Evolutionary conservation across 345 rosid species (phyloP), one percentile per base, ranked within the genome.

Genomic region (Eutrema yunnanense): DNA sequence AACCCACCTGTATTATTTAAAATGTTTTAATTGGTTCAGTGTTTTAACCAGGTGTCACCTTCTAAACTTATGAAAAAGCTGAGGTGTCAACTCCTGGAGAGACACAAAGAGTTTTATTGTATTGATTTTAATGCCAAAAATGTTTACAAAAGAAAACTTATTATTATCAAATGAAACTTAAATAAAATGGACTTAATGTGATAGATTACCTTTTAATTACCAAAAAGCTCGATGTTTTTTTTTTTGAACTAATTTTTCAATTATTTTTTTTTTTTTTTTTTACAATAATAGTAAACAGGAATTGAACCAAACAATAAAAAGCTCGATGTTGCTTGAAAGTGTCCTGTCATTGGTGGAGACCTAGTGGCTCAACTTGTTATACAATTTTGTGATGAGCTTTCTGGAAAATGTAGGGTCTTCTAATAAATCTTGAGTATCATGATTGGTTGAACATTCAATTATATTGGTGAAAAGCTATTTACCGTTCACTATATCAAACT

Each of bases 341-440:
- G 53, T 62, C 68, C 26, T 61, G 44, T 51, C 61, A 12, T 30
- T 61, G 59, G 67, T 60, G 51, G 68, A 41, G 61, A 50, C 29
- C 66, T 41, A 61, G 53, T 71, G 68, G 51, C 43, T 61, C 62
- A 51, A 71, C 74, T 60, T 60, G 60, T 60, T 51, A 30, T 27
- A 41, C 9, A 49, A 22, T 29, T 60, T 41, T 62, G 53, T 62
- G 75, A 51, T 71, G 67, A 51, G 26, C 33, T 50, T 40, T 51
- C 61, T 61, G 43, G 6, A 61, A 61, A 40, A 51, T 71, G 68
- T 62, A 71, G 60, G 60, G 67, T 71, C 68, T 71, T 8, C 8
- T 51, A 61, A 40, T 71, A 71, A 71, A 71, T 71, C 60, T 42
- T 71, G 49, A 50, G 60, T 26, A 47, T 50, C 68, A 40, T 61